Percentiles rank a stretch among this genome's conserved stretches.
Evolutionary conservation across 2,329 filamentous ascomycete species (phyloP).

Genomic region (Cladophialophora chaetospira): DNA sequence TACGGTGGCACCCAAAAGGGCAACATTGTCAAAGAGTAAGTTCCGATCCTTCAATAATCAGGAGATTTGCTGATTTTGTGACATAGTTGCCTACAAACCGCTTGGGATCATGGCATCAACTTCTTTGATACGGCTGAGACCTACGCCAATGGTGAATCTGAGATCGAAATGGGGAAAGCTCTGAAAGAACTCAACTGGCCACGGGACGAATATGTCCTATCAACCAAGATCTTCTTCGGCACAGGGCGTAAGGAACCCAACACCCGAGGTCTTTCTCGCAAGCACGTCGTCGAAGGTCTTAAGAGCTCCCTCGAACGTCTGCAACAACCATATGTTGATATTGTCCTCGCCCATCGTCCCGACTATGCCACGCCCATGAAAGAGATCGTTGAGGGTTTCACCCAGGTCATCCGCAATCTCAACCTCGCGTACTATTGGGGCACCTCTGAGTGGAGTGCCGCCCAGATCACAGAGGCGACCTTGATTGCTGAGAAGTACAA

Average conservation of each 20-base stretch:
- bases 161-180: conserved; percentile 56
- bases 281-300: conserved; percentile 70
- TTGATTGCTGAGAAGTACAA: conserved; percentile 56
- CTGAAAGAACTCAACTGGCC: conserved; percentile 62
- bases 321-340: conserved; percentile 68
- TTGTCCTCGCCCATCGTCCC: conserved; percentile 68
- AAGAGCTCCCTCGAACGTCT: conserved; percentile 62
- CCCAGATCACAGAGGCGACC: conserved; percentile 64
- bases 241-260: conserved; percentile 57
- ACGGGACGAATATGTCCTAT: conserved; percentile 59
- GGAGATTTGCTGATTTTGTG: conserved; percentile 13
- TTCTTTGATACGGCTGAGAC: conserved; percentile 60
- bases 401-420: conserved; percentile 67
- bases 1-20: conserved; percentile 56
- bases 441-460: conserved; percentile 67
- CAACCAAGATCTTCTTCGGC: conserved; percentile 55
- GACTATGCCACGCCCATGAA: conserved; percentile 67
- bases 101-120: conserved; percentile 60
- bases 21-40: conserved; percentile 65
- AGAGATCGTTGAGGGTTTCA: conserved; percentile 70
- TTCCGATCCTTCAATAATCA: neutral
- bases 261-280: conserved; percentile 63
- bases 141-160: conserved; percentile 56
- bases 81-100: conserved; percentile 50
- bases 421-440: conserved; percentile 70